A percentile compares a stretch with the other conserved stretches of the same genome.
Conservation (phyloP, 305 asterid species). For the Fraxinus dipetala region DNA sequence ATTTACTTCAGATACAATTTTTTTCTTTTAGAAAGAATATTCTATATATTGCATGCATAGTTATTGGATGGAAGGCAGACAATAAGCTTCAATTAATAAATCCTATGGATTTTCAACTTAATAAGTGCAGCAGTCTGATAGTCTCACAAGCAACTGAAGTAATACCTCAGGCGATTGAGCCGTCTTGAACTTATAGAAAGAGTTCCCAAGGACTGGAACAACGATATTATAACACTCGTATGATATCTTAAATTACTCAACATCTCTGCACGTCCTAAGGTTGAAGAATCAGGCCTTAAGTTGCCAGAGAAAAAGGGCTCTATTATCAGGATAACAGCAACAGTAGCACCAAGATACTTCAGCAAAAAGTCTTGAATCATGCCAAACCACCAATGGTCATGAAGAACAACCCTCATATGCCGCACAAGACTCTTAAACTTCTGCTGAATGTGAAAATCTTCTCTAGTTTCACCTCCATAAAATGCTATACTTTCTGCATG, state of each 20-base stretch:
- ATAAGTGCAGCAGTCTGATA: neutral
- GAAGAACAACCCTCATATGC: conserved; percentile 89
- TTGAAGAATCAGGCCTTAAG: conserved; percentile 87
- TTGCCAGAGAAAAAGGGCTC: conserved; percentile 97
- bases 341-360: conserved; percentile 99
- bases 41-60: neutral
- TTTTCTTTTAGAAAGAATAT: neutral
- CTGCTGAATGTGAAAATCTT: conserved; percentile 84
- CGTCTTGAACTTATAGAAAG: conserved; percentile 95
- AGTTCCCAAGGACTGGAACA: conserved; percentile 94
- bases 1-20: neutral
- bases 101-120: conserved; percentile 7
- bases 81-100: conserved; percentile 1
- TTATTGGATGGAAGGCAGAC: neutral
- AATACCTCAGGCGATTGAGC: conserved; percentile 94
- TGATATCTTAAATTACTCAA: conserved; percentile 98
- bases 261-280: conserved; percentile 99
- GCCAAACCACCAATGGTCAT: conserved; percentile 99
- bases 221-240: conserved; percentile 90
- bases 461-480: conserved; percentile 93
- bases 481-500: conserved; percentile 99
- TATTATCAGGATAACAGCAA: conserved; percentile 94
- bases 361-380: conserved; percentile 97
- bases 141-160: conserved; percentile 17
- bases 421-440: conserved; percentile 72